These are phyloP conservation scores for Taphrina wiesneri DNA, from an alignment of 1,139 yeast genomes.

Conservation along the genomic window DNA sequence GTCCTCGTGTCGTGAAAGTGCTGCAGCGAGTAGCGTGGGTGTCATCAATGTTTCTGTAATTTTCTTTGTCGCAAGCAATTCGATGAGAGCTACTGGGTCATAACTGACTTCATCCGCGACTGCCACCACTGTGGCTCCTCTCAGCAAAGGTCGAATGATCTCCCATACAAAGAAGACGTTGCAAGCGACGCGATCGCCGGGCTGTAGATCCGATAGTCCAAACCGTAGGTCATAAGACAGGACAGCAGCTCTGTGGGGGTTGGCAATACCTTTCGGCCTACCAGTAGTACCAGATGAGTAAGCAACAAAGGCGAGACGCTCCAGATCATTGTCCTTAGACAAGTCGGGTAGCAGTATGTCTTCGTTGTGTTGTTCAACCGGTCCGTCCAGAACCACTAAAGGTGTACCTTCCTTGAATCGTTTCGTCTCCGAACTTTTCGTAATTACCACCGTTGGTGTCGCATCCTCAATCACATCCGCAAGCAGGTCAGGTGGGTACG, in stretches of 20 bases:
- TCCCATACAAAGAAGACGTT: slow-evolving; percentile 28
- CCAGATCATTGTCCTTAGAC: slow-evolving; percentile 18
- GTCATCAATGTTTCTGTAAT: slow-evolving; percentile 25
- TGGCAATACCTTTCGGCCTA: slow-evolving; percentile 22
- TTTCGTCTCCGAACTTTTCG: neutral
- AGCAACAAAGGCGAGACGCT: slow-evolving; percentile 18
- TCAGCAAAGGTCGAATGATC: slow-evolving; percentile 11
- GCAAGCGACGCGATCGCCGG: slow-evolving; percentile 26
- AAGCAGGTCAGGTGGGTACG: slow-evolving; percentile 57
- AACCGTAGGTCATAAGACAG: slow-evolving; percentile 21
- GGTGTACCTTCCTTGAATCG: slow-evolving; percentile 1
- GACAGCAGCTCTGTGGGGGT: slow-evolving; percentile 27
- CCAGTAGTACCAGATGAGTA: slow-evolving; percentile 29
- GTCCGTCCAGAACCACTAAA: slow-evolving; percentile 1
- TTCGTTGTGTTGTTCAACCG: neutral
- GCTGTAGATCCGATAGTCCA: slow-evolving; percentile 15
- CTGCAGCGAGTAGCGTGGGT: slow-evolving; percentile 17
- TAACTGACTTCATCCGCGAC: slow-evolving; percentile 25
- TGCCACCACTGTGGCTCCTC: slow-evolving; percentile 23
- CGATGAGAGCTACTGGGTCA: slow-evolving; percentile 12
- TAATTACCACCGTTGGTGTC: slow-evolving; percentile 10
- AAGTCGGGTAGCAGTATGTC: neutral
- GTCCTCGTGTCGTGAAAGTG: neutral
- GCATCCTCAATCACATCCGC: slow-evolving; percentile 25
- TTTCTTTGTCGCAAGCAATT: neutral